Conservation (phyloP, 1,139 yeast species). For the Diutina pseudorugosa region DNA sequence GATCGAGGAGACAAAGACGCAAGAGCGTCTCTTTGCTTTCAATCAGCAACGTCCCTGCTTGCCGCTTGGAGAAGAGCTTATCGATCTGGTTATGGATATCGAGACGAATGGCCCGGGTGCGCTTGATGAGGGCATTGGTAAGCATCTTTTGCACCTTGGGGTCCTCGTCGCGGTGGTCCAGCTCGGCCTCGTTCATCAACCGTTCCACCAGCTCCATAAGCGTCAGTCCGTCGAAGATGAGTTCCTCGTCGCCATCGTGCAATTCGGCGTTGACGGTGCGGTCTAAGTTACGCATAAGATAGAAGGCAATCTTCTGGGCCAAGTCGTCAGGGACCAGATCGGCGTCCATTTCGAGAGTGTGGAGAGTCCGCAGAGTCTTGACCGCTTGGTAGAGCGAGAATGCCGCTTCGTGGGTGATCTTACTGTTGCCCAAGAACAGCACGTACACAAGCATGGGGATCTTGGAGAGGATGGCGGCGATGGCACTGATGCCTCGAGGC, state of each 20-base stretch:
- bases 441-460: slow-evolving; percentile 66
- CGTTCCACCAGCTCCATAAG: slow-evolving; percentile 56
- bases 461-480: slow-evolving; percentile 59
- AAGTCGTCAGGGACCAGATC: slow-evolving; percentile 57
- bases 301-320: slow-evolving; percentile 67
- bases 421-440: slow-evolving; percentile 55
- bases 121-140: slow-evolving; percentile 17
- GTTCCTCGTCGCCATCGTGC: slow-evolving; percentile 22
- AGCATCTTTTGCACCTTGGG: slow-evolving; percentile 20
- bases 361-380: slow-evolving; percentile 48
- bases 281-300: slow-evolving; percentile 78
- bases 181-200: slow-evolving; percentile 24
- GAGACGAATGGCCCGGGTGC: slow-evolving; percentile 28
- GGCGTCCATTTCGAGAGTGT: slow-evolving; percentile 63
- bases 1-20: slow-evolving; percentile 31
- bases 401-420: slow-evolving; percentile 44
- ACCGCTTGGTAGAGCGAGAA: slow-evolving; percentile 65
- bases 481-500: slow-evolving; percentile 49
- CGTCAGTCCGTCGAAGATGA: slow-evolving; percentile 36
- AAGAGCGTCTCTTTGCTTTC: slow-evolving; percentile 34
- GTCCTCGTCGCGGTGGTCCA: slow-evolving; percentile 20
- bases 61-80: slow-evolving; percentile 24
- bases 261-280: slow-evolving; percentile 33
- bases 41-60: slow-evolving; percentile 24
- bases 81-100: slow-evolving; percentile 33